Evolutionary conservation across 73 alveolate genomes (phyloP), one percentile per base, ranked within the genome.

Genomic region (Paraurostyla sp.): DNA sequence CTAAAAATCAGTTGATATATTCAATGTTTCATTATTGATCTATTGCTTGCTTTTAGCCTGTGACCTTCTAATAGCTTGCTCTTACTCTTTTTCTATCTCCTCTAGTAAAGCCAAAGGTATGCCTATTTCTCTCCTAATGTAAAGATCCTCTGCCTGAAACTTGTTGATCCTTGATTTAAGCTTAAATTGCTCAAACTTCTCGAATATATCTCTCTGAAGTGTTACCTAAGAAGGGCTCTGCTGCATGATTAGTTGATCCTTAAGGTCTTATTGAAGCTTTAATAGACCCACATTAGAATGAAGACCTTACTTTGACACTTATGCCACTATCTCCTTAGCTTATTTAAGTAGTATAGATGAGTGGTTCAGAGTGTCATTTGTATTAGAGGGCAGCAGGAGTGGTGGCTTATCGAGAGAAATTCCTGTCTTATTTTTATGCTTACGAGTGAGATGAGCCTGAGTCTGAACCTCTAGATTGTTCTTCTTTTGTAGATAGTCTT

Each of bases 181-280:
- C 25, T 65, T 65, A 35, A 65, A 65, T 30, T 65, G 35, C 32
- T 65, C 82, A 65, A 38, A 65, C 25, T 65, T 65, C 9, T 65
- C 56, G 41, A 65, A 65, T 2, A 65, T 65, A 22, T 65, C 82
- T 35, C 82, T 32, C 58, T 65, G 58, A 15, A 65, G 25, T 18
- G 56, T 65, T 6, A 65, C 41, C 41, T 65, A 35, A 65, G 82
- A 65, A 11, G 82, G 82, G 42, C 59, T 35, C 41, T 65, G 60
- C 16, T 40, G 56, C 2, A 65, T n/a, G n/a, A n/a, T 38, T 65
- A 65, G 9, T 65, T 65, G 25, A 65, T 4, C 9, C 13, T 58
- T 3, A 15, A 65, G 36, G 42, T 65, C 82, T 40, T 65, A 38
- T 1, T 16, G 42, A 2, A 65, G 82, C 25, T 65, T 65, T 13